These are phyloP conservation scores for Tylopilus rubrobrunneus DNA, from an alignment of 768 basidiomycete species.

Conservation along the genomic window DNA sequence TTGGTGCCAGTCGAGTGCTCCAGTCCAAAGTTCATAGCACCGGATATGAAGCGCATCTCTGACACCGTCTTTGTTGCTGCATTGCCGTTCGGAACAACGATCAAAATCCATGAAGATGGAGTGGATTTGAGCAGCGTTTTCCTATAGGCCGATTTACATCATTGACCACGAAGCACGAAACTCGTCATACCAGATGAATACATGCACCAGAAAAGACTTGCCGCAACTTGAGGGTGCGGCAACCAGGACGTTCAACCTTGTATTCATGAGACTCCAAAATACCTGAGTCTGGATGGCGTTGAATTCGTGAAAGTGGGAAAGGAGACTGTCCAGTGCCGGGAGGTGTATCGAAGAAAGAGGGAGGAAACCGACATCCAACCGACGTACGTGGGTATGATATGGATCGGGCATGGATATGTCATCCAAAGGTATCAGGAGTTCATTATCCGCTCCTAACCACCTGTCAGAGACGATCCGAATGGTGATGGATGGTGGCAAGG, in stretches of 20 bases:
- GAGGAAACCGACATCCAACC: slow-evolving; percentile 76
- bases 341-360: slow-evolving; percentile 48
- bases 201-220: slow-evolving; percentile 70
- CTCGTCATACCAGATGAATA: slow-evolving; percentile 64
- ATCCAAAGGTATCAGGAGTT: slow-evolving; percentile 58
- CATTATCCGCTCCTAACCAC: slow-evolving; percentile 91
- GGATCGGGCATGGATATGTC: slow-evolving; percentile 70
- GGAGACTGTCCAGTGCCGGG: slow-evolving; percentile 41
- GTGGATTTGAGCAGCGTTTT: slow-evolving; percentile 44
- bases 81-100: slow-evolving; percentile 59
- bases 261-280: slow-evolving; percentile 77
- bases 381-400: slow-evolving; percentile 53
- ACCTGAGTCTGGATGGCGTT: slow-evolving; percentile 88
- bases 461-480: slow-evolving; percentile 83
- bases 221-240: slow-evolving; percentile 80
- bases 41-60: slow-evolving; percentile 44
- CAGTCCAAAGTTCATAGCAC: slow-evolving; percentile 37
- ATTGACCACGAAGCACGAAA: not conserved
- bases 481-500: slow-evolving; percentile 60
- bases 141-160: slow-evolving; percentile 39
- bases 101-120: slow-evolving; percentile 51
- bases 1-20: slow-evolving; percentile 28
- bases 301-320: slow-evolving; percentile 49
- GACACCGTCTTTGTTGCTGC: slow-evolving; percentile 53
- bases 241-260: slow-evolving; percentile 62